Evolutionary conservation across 2,329 filamentous ascomycete species (phyloP).

Genomic region (Trichoderma breve): DNA sequence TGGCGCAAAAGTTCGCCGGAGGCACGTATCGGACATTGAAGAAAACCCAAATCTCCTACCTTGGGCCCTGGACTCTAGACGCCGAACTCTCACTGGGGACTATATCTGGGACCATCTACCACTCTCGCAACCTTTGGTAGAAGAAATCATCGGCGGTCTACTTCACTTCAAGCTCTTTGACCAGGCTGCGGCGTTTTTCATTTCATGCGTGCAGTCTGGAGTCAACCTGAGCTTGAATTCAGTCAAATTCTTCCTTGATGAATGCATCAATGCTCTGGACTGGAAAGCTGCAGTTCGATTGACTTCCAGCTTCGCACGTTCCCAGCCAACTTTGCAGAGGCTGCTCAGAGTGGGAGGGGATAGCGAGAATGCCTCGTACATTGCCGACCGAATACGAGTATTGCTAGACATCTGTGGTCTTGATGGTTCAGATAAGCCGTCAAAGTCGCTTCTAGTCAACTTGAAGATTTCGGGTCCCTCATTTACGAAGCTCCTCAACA

Average conservation of each 20-base stretch:
- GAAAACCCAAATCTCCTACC: constrained; percentile 28
- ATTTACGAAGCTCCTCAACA: constrained; percentile 28
- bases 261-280: constrained; percentile 43
- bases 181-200: constrained; percentile 44
- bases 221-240: constrained; percentile 33
- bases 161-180: constrained; percentile 46
- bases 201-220: constrained; percentile 38
- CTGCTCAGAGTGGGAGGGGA: constrained; percentile 29
- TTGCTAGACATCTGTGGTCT: constrained; percentile 40
- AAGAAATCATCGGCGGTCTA: constrained; percentile 48
- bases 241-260: constrained; percentile 41
- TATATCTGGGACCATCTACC: constrained; percentile 42
- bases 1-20: constrained; percentile 41
- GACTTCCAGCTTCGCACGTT: constrained; percentile 30
- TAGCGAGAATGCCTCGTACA: constrained; percentile 25
- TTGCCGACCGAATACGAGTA: constrained; percentile 34
- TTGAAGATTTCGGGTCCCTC: constrained; percentile 28
- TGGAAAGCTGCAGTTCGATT: constrained; percentile 36
- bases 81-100: constrained; percentile 30
- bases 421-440: constrained; percentile 2
- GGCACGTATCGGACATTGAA: constrained; percentile 34
- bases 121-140: constrained; percentile 40
- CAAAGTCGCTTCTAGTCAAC: constrained; percentile 25
- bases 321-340: constrained; percentile 28
- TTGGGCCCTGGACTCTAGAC: constrained; percentile 31